These are phyloP conservation scores for Aureobasidium sp. DNA, from an alignment of 2,329 filamentous ascomycete genomes.

Conservation along the genomic window DNA sequence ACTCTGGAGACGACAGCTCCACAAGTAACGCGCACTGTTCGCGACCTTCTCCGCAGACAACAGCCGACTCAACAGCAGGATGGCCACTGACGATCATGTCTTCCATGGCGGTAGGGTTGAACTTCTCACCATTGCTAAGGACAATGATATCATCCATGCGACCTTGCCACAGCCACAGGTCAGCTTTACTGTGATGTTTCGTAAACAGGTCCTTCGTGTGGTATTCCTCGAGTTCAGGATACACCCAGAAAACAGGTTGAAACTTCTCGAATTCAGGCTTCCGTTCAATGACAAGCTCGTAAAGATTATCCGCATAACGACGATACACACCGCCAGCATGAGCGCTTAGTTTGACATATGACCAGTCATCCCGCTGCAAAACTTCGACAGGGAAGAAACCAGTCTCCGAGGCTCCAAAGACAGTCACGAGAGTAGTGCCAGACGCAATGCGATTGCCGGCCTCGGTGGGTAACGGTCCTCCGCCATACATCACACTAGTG, in stretches of 20 bases:
- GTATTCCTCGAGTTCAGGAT: constrained; percentile 23
- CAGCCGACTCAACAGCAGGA: constrained; percentile 20
- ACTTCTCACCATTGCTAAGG: constrained; percentile 23
- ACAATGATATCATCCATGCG: constrained; percentile 23
- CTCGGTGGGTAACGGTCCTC: constrained; percentile 10
- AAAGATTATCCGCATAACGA: constrained; percentile 16
- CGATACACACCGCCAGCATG: constrained; percentile 11
- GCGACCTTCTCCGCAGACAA: constrained; percentile 24
- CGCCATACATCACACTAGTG: constrained; percentile 5
- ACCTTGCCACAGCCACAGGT: constrained; percentile 20
- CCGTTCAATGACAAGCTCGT: constrained; percentile 30
- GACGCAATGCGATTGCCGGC: constrained; percentile 10
- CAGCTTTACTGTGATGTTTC: constrained; percentile 19
- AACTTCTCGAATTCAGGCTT: constrained; percentile 18
- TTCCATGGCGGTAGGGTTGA: constrained; percentile 19
- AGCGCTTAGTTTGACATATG: constrained; percentile 17
- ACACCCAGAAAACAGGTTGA: constrained; percentile 22
- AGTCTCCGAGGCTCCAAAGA: constrained; percentile 14
- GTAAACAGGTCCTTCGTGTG: constrained; percentile 22
- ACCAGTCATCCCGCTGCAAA: constrained; percentile 11
- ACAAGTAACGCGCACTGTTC: constrained; percentile 24
- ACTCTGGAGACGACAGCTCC: constrained; percentile 17
- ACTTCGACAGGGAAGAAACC: constrained; percentile 16
- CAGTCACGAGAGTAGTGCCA: constrained; percentile 1
- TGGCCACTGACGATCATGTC: constrained; percentile 23